These are phyloP conservation scores for Neurospora sp. DNA, from an alignment of 2,329 filamentous ascomycete genomes.

Conservation along the genomic window DNA sequence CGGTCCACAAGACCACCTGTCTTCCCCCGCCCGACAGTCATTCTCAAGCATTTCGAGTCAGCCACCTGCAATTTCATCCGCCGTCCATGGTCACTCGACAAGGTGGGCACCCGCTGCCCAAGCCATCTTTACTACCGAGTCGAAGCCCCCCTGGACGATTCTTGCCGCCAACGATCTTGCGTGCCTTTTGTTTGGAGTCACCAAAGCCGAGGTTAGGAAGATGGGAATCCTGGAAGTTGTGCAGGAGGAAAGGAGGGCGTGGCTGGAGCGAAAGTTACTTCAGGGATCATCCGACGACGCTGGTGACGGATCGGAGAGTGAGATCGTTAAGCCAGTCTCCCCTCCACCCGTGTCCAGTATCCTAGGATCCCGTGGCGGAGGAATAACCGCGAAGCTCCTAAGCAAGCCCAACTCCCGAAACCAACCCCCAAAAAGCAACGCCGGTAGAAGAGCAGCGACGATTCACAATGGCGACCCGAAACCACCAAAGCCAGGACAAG, in stretches of 20 bases:
- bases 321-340: conserved; percentile 29
- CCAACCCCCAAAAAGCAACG: conserved; percentile 43
- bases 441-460: conserved; percentile 52
- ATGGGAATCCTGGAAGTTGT: conserved; percentile 94
- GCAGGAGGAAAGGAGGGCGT: conserved; percentile 75
- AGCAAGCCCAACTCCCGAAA: conserved; percentile 65
- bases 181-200: conserved; percentile 97
- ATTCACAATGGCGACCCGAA: conserved; percentile 47
- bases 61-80: conserved; percentile 41
- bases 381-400: conserved; percentile 79
- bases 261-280: conserved; percentile 78
- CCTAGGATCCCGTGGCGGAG: conserved; percentile 60
- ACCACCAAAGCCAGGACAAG: conserved; percentile 43
- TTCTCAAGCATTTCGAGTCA: conserved; percentile 31
- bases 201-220: conserved; percentile 87
- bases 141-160: conserved; percentile 86
- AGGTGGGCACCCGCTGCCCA: conserved; percentile 87
- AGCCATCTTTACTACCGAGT: conserved; percentile 95
- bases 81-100: conserved; percentile 79
- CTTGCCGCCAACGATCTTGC: conserved; percentile 92
- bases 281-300: conserved; percentile 46
- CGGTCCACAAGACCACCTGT: conserved; percentile 24
- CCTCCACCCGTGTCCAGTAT: conserved; percentile 36
- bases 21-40: conserved; percentile 36
- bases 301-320: conserved; percentile 26